phyloP scores from a whole-genome alignment of 495 filamentous ascomycete genomes.

The Cetradonia linearis region DNA sequence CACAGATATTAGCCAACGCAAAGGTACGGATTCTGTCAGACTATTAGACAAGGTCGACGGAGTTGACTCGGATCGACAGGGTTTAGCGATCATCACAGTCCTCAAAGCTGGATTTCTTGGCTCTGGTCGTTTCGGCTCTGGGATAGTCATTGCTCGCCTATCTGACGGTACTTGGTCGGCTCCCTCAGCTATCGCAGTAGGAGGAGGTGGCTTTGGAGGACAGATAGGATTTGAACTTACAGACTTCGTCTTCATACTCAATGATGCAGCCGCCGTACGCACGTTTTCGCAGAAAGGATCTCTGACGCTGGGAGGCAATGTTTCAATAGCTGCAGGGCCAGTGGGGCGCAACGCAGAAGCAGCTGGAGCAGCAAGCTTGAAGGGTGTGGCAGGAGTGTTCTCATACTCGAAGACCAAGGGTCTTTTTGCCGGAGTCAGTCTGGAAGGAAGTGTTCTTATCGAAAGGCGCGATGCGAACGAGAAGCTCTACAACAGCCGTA shows the following conservation, averaged over 20 bases:
- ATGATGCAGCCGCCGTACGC: constrained; percentile 81
- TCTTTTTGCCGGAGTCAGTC: constrained; percentile 85
- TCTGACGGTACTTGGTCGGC: constrained; percentile 88
- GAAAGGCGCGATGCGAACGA: constrained; percentile 95
- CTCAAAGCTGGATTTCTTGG: constrained; percentile 94
- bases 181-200: constrained; percentile 81
- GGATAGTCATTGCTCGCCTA: constrained; percentile 87
- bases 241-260: constrained; percentile 98
- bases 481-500: constrained; percentile 77
- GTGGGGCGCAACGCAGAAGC: constrained; percentile 93
- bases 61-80: constrained; percentile 39
- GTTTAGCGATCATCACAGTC: constrained; percentile 88
- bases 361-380: constrained; percentile 83
- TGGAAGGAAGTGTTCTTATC: constrained; percentile 83
- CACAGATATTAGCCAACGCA: constrained; percentile 75
- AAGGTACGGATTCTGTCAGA: constrained; percentile 51
- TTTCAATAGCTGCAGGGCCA: constrained; percentile 89
- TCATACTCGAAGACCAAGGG: constrained; percentile 97
- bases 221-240: constrained; percentile 97
- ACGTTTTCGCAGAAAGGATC: constrained; percentile 90
- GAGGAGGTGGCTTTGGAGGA: constrained; percentile 87
- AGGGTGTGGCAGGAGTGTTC: constrained; percentile 84
- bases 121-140: constrained; percentile 84
- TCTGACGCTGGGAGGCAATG: constrained; percentile 89
- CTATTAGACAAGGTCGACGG: not conserved